Base-by-base conservation (phyloP, 73 alveolate genomes). In the Paraurostyla sp. region DNA sequence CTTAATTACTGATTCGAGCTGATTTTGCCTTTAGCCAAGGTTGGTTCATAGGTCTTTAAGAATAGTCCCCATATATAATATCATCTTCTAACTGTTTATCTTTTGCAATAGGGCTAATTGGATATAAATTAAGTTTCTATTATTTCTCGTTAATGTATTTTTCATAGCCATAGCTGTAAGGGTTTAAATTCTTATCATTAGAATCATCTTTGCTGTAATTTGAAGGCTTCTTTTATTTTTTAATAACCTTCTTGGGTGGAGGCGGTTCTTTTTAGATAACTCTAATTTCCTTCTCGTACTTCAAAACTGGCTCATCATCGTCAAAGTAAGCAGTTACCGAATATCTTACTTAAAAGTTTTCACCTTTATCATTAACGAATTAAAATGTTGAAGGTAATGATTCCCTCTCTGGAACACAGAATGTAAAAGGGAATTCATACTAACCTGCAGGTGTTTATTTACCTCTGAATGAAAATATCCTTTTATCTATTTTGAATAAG, bases 351-450 rank as follows among this genome's bases (percentile, higher is more conserved):
- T 75, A 43, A 75, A 7, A 75, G 23, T 43, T 46, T 29, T 75
- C 87, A 2, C 87, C 87, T 7, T 46, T 43, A 16, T 15, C 41
- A 22, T 43, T 46, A 1, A 75, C 51, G 48, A 46, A 75, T 49
- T 75, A 33, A 38, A 75, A 75, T 3, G 87, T 46, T 4, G 76
- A 48, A 46, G 87, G 87, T 9, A 75, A 25, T n/a, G n/a, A n/a
- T 4, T 69, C 63, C 52, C 48, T 48, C 7, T 27, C 65, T 15
- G 87, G 87, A 7, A 75, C 25, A 4, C 27, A 11, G 33, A 75
- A 75, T n/a, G 48, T 15, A 49, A 75, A 75, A 4, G 87, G 87
- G 33, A 75, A 75, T 33, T 75, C 87, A 51, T 75, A 75, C 32
- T 75, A 30, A 6, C 87, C 87, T 49, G 51, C 25, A 3, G 87